Percentiles rank a stretch among this genome's conserved stretches.
Evolutionary conservation across 257 asterid genomes (phyloP).

Genomic region (Coffea eugenioides): DNA sequence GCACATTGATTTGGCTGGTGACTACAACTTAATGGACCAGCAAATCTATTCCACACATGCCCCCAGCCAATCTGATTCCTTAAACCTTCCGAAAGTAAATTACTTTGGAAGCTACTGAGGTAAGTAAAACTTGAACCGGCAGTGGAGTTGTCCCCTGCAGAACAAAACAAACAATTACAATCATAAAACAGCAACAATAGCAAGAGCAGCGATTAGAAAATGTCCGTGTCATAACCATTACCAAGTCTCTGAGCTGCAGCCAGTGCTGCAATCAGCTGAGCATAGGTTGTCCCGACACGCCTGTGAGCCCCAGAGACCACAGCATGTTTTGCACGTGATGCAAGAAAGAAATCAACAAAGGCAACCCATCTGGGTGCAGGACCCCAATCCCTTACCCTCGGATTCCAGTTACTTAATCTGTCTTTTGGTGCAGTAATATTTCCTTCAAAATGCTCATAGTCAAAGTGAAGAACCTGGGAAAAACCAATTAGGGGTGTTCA

Average conservation of each 20-base stretch:
- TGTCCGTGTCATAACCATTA: constrained; percentile 23
- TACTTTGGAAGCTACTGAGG: constrained; percentile 86
- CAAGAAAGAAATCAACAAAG: constrained; percentile 92
- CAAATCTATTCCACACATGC: constrained; percentile 92
- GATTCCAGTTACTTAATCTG: constrained; percentile 34
- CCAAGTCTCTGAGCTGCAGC: constrained; percentile 86
- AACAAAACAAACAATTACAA: neutral
- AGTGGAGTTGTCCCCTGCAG: constrained; percentile 48
- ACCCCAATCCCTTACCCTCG: constrained; percentile 85
- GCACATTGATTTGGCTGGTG: constrained; percentile 79
- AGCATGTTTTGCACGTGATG: constrained; percentile 79
- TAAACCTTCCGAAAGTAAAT: constrained; percentile 64
- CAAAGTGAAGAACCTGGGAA: constrained; percentile 75
- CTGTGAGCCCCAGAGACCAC: constrained; percentile 88
- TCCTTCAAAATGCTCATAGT: constrained; percentile 57
- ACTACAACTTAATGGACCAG: constrained; percentile 74
- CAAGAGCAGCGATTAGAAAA: neutral
- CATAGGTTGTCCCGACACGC: constrained; percentile 93
- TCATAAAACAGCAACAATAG: neutral
- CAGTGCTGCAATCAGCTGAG: constrained; percentile 84
- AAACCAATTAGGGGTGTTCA: constrained; percentile 20
- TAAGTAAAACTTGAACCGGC: constrained; percentile 50
- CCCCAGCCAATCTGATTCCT: constrained; percentile 93
- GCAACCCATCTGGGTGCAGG: constrained; percentile 99
- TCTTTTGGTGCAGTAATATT: constrained; percentile 43